Conservation (phyloP, 2,329 filamentous ascomycete species). For the Aspergillus luchuensis region DNA sequence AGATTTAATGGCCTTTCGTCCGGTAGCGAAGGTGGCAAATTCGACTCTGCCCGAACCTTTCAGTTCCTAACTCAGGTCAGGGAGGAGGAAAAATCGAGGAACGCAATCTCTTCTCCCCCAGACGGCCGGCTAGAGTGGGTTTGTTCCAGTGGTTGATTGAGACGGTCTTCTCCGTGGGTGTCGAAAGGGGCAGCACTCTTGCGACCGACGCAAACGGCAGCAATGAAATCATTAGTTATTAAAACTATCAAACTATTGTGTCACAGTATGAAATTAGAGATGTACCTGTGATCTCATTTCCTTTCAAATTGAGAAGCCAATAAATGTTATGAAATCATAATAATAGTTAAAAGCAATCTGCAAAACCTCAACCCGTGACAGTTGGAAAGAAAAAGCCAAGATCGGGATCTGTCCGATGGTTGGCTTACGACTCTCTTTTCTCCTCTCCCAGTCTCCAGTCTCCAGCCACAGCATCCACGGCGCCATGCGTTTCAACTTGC, state of each 20-base stretch:
- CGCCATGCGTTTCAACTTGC: not conserved
- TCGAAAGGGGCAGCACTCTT: not conserved
- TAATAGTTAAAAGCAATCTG: too few species aligned
- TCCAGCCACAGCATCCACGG: not conserved
- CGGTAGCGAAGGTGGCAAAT: too few species aligned
- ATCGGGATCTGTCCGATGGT: not conserved
- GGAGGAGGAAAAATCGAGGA: not conserved
- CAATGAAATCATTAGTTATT: not conserved
- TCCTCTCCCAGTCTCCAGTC: not conserved
- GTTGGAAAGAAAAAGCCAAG: not conserved
- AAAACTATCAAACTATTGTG: too few species aligned
- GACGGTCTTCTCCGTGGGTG: not conserved
- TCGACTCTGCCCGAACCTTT: too few species aligned
- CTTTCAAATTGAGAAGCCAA: too few species aligned
- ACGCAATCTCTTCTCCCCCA: too few species aligned
- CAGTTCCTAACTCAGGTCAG: not conserved
- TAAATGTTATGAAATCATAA: too few species aligned
- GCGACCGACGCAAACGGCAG: not conserved
- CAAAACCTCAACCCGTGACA: not conserved
- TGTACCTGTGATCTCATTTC: too few species aligned
- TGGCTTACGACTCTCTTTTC: not conserved
- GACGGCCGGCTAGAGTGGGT: too few species aligned
- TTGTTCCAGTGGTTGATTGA: not conserved
- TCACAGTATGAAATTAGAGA: too few species aligned
- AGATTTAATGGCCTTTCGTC: too few species aligned